A percentile compares a stretch with the other conserved stretches of the same genome.
Conservation (phyloP, 345 rosid genomes). For the Gossypium bickii region DNA sequence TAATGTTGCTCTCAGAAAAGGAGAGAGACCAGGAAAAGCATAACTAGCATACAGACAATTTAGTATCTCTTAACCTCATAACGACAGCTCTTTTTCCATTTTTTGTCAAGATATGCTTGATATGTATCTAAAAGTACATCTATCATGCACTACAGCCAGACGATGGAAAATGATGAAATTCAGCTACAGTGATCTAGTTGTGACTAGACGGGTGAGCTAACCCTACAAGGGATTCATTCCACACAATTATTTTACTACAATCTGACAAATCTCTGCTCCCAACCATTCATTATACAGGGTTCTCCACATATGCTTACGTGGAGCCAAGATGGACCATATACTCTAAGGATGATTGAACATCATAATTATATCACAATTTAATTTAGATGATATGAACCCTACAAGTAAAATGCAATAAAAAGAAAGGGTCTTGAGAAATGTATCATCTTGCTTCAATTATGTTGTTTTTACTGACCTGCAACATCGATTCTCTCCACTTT, state of each 20-base stretch:
- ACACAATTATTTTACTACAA: conserved; percentile 3
- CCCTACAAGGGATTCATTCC: not conserved
- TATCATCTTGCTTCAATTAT: not conserved
- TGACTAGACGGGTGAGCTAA: not conserved
- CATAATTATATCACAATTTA: not conserved
- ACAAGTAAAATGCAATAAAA: not conserved
- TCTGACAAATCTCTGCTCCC: not conserved
- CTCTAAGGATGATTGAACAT: not conserved
- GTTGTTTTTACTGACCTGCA: conserved; percentile 25
- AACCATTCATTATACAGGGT: not conserved
- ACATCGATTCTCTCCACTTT: conserved; percentile 85
- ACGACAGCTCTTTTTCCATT: not conserved
- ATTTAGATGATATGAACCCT: not conserved
- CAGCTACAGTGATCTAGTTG: not conserved
- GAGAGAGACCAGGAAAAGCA: not conserved
- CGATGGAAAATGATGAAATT: not conserved
- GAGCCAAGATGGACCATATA: not conserved
- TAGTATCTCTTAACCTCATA: not conserved
- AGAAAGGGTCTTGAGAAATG: not conserved
- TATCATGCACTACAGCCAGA: not conserved
- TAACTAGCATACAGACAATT: not conserved
- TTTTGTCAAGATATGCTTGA: not conserved
- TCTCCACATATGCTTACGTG: not conserved
- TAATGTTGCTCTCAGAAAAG: not conserved
- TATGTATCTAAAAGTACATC: not conserved